phyloP scores from a whole-genome alignment of 2,329 filamentous ascomycete species.

The Fusarium multiceps region DNA sequence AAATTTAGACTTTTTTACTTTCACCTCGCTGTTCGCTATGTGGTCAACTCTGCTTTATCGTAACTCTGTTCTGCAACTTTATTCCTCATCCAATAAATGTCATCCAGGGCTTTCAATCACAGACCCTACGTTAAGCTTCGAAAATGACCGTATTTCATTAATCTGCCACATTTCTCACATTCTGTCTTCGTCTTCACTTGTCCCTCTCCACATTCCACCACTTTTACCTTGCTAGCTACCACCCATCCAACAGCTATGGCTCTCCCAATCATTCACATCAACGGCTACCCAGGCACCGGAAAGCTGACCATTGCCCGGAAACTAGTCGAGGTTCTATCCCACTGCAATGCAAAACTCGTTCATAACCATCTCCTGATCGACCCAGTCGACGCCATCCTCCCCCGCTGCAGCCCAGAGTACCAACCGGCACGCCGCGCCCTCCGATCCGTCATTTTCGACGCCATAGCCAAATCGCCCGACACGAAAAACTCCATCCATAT shows the following conservation, averaged over 20 bases:
- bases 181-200: neutral
- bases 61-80: neutral
- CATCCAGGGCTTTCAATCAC: rapidly evolving
- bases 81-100: neutral
- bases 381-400: neutral
- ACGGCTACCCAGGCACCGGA: neutral
- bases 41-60: no score
- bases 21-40: neutral
- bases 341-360: neutral
- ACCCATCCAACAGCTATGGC: neutral
- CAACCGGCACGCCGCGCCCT: neutral
- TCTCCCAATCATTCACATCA: neutral
- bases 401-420: neutral
- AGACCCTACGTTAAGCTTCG: neutral
- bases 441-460: neutral
- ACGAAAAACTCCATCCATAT: neutral
- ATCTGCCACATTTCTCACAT: neutral
- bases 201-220: neutral
- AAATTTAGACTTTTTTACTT: neutral
- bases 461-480: neutral
- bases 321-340: neutral
- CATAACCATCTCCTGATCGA: neutral
- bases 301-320: neutral
- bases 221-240: no score
- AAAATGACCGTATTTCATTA: no score